A percentile compares a stretch with the other conserved stretches of the same genome.
phyloP scores from a whole-genome alignment of 805 yeast genomes.

The Blastobotrys robertii region DNA sequence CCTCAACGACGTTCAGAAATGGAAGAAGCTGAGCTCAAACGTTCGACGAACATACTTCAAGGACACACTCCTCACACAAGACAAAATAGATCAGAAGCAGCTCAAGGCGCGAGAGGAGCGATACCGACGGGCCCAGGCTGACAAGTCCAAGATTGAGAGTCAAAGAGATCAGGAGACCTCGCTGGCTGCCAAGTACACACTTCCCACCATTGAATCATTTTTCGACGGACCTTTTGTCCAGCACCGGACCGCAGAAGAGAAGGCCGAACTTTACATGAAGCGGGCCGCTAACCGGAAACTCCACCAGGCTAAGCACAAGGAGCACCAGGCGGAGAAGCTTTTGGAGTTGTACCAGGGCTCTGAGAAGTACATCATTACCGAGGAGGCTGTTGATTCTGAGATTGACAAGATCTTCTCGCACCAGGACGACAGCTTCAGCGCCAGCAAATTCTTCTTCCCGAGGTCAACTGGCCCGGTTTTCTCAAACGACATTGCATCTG shows the following conservation, averaged over 20 bases:
- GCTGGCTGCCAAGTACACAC: conserved; percentile 49
- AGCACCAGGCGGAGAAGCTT: conserved; percentile 44
- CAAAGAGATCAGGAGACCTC: conserved; percentile 23
- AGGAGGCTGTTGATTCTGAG: conserved; percentile 48
- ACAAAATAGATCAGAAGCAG: conserved; percentile 37
- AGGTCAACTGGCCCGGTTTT: neutral
- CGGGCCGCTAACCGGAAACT: conserved; percentile 57
- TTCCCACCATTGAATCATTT: conserved; percentile 60
- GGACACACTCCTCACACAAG: conserved; percentile 51
- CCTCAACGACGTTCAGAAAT: conserved; percentile 28
- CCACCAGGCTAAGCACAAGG: conserved; percentile 42
- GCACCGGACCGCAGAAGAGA: conserved; percentile 63
- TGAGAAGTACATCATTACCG: conserved; percentile 60
- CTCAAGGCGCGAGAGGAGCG: conserved; percentile 28
- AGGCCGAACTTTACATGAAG: conserved; percentile 44
- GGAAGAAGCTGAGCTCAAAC: conserved; percentile 45
- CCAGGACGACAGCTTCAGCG: conserved; percentile 2
- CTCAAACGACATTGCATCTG: conserved; percentile 1
- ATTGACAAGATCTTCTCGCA: conserved; percentile 44
- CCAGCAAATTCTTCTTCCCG: neutral
- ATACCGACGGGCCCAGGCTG: conserved; percentile 28
- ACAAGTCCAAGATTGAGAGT: conserved; percentile 22
- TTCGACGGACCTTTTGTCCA: conserved; percentile 62
- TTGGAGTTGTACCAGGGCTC: conserved; percentile 67
- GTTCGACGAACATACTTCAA: conserved; percentile 63